Evolutionary conservation across 2,329 filamentous ascomycete species (phyloP), one percentile per base, ranked within the genome.

Genomic region (Teratosphaeria destructans): DNA sequence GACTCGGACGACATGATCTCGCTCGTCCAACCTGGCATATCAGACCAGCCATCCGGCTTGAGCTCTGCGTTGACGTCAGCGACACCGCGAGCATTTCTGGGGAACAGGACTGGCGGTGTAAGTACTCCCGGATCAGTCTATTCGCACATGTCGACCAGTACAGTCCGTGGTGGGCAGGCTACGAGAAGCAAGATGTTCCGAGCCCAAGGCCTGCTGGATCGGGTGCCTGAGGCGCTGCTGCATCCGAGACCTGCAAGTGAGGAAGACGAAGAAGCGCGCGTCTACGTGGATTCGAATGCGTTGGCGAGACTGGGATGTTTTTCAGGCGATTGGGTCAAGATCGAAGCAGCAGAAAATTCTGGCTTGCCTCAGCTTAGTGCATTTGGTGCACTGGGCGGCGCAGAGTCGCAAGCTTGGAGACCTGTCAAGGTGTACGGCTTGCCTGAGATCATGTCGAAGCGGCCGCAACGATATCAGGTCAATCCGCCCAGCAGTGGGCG

Each of bases 1-100:
- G 93, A 96, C 70, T 94, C 90, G 0, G 92, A 96, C 64, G 91
- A 96, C 62, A 89, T 96, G 82, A 96, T 97, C 57, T 95, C 91
- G 3, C 80, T 97, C 35, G 86, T 88, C 64, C 86, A 88, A 0
- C 93, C 93, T 1, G 83, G 86, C 32, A 76, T 96, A 16, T 85
- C 89, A 1, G 82, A 90, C n/a, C 85, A 88, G 29, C 85, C 85
- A 59, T 87, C 88, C 0, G 93, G 90, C 55, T 85, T 89, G 19
- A 81, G 93, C 65, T 94, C 90, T 26, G 88, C 89, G 0, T 82
- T 91, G 69, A 88, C 88, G 49, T 84, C 88, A 1, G 90, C 89
- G 11, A 95, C 91, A 0, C 92, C 92, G 1, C 85, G 90, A 70
- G 88, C 89, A 0, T 79, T 81, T 47, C 43, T 49, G 5, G 86